Evolutionary conservation across 768 basidiomycete genomes (phyloP).

Genomic region (Lyophyllum shimeji): DNA sequence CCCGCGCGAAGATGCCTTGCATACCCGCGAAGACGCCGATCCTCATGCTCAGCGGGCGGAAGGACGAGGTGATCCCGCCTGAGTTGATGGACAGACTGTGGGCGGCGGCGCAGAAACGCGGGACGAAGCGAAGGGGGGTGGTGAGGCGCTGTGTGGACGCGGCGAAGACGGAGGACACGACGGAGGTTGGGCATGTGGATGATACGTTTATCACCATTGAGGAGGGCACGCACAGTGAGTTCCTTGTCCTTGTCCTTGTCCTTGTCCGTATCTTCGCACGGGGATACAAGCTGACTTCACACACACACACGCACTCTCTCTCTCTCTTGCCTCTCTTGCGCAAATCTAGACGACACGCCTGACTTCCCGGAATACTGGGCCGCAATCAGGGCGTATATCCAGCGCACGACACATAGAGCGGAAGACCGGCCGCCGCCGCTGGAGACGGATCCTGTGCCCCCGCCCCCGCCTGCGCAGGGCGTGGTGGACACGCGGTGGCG

Average conservation of each 20-base stretch:
- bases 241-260: too few relatives aligned
- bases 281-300: too few relatives aligned
- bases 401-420: neutral
- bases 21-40: conserved; percentile 61
- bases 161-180: neutral
- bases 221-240: conserved; percentile 40
- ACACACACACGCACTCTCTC: too few relatives aligned
- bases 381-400: neutral
- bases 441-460: neutral
- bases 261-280: too few relatives aligned
- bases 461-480: neutral
- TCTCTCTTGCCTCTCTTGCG: too few relatives aligned
- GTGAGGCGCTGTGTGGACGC: neutral
- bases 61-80: conserved; percentile 62
- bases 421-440: neutral
- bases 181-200: neutral
- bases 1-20: conserved; percentile 53
- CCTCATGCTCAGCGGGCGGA: conserved; percentile 67
- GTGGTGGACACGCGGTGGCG: conserved; percentile 5
- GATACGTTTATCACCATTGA: conserved; percentile 34
- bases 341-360: neutral
- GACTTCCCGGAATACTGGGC: neutral
- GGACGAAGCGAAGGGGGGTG: conserved; percentile 15
- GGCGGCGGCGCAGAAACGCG: conserved; percentile 44
- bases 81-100: conserved; percentile 64